A percentile compares a stretch with the other conserved stretches of the same genome.
Evolutionary conservation across 371 early-diverging fungal genomes (phyloP).

Genomic region (Vairimorpha ceranae): DNA sequence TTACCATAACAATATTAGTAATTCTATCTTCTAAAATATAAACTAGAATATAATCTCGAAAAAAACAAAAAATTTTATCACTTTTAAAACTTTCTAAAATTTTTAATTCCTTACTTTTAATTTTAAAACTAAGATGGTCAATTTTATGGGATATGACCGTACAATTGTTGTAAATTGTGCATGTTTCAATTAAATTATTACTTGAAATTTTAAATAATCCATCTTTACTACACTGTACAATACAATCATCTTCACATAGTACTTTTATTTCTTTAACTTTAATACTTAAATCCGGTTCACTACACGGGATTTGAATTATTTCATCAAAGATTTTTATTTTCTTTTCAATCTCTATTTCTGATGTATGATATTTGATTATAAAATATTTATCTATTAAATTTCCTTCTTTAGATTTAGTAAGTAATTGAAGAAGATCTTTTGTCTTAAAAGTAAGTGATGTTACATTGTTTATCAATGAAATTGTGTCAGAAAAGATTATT

Average conservation of each 20-base stretch:
- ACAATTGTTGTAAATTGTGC: neutral
- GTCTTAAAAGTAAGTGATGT: neutral
- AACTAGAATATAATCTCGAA: conserved; percentile 19
- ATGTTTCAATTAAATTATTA: conserved; percentile 3
- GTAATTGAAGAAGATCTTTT: conserved; percentile 9
- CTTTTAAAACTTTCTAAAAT: conserved; percentile 9
- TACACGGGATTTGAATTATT: neutral
- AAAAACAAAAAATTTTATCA: conserved; percentile 19
- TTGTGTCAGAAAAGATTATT: conserved; percentile 12
- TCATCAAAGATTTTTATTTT: conserved; percentile 11
- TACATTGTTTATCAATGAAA: neutral
- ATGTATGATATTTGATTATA: neutral
- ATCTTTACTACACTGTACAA: neutral
- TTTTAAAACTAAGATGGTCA: neutral
- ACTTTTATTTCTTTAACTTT: neutral
- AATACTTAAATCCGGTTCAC: conserved; percentile 6
- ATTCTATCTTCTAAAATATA: conserved; percentile 11
- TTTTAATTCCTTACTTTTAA: conserved; percentile 6
- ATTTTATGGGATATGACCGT: neutral
- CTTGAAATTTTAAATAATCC: conserved; percentile 1
- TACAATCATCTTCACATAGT: conserved; percentile 8
- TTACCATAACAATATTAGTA: neutral
- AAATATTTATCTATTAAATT: neutral
- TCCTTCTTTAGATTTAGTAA: conserved; percentile 1
- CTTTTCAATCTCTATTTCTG: conserved; percentile 7